Evolutionary conservation across 192 early-diverging fungal genomes (phyloP).

Genomic region (Mortierella hygrophila): DNA sequence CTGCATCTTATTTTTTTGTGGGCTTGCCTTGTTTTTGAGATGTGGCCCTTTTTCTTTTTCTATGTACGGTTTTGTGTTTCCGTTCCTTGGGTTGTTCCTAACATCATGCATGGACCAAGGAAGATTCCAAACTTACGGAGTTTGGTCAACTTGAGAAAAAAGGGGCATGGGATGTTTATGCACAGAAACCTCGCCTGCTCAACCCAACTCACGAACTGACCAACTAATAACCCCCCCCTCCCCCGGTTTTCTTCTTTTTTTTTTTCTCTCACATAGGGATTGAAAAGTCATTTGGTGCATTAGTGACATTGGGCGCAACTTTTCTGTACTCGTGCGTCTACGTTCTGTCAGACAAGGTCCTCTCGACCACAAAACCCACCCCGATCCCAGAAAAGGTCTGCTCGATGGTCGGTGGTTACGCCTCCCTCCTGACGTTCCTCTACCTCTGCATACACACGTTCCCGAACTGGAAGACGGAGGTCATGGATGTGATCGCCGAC

Average conservation of each 20-base stretch:
- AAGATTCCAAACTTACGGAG: slow-evolving; percentile 1
- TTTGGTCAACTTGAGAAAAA: neutral
- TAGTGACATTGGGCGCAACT: slow-evolving; percentile 65
- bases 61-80: neutral
- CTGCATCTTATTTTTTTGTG: neutral
- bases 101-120: neutral
- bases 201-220: neutral
- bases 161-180: neutral
- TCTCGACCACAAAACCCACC: slow-evolving; percentile 55
- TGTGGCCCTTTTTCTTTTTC: neutral
- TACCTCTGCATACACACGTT: slow-evolving; percentile 66
- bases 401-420: slow-evolving; percentile 61
- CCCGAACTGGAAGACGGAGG: slow-evolving; percentile 61
- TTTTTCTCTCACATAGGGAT: slow-evolving; percentile 8
- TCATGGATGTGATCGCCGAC: slow-evolving; percentile 21
- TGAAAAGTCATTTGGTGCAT: slow-evolving; percentile 60
- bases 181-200: neutral
- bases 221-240: neutral
- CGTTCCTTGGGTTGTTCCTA: neutral
- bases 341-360: slow-evolving; percentile 65
- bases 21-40: neutral
- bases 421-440: slow-evolving; percentile 56
- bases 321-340: slow-evolving; percentile 72
- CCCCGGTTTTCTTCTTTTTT: neutral
- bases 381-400: slow-evolving; percentile 67